Evolutionary conservation across 2,329 filamentous ascomycete species (phyloP), one percentile per base, ranked within the genome.

Genomic region (Diaporthe humulicola): DNA sequence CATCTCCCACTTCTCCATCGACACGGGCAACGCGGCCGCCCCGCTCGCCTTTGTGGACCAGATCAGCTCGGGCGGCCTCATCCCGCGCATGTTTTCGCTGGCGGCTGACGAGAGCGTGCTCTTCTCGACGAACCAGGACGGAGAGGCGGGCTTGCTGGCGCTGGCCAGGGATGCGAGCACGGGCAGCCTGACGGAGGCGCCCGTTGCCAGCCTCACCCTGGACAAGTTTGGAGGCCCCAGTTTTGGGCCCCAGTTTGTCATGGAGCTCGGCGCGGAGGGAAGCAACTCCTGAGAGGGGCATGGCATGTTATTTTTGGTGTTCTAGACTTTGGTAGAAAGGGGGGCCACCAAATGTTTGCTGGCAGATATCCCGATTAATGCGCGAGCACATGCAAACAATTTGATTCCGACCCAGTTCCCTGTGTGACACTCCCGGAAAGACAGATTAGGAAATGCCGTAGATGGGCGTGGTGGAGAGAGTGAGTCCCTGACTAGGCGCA

Each of bases 61-160:
- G 28, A 79, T 84, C 66, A 80, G 81, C 19, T 83, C 83, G 0
- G 81, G 82, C 54, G 85, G 86, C 30, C 74, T 78, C 5, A 69
- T 81, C 7, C 88, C 88, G 10, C 86, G 88, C 77, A 87, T 88
- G 85, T 85, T 90, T 76, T 86, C 84, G 78, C 78, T 84, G 56
- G 81, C 82, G 74, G 80, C 76, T 12, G 81, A 83, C 73, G 79
- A 84, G 74, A 76, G 69, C 67, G 69, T 83, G 15, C 77, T 89
- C 60, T 88, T 88, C 77, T 82, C 85, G n/a, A 84, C 83, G n/a
- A 89, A 89, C 82, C 84, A 87, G 80, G 81, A 80, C 70, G 87
- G 86, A 48, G 80, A 80, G 4, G 76, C 76, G 19, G 87, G 84
- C 0, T 77, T 88, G 7, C 80, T 84, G 5, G 87, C 84, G 10